Conservation (phyloP, 2,329 filamentous ascomycete genomes). For the Cladosporium sp. region DNA sequence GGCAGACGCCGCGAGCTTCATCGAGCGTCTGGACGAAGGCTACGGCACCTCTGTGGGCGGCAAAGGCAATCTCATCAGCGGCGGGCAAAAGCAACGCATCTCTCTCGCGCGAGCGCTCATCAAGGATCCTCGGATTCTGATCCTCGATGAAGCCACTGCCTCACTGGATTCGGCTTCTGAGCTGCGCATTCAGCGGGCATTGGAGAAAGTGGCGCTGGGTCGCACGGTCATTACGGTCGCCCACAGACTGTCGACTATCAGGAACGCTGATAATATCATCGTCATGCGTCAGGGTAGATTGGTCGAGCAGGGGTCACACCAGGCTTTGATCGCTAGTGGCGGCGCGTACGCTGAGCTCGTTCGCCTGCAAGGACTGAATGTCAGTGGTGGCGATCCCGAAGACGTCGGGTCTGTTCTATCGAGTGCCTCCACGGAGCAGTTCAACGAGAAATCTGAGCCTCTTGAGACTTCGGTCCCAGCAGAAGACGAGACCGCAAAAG, state of each 20-base stretch:
- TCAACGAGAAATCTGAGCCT: background rate
- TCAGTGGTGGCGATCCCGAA: background rate
- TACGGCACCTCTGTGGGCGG: constrained; percentile 53
- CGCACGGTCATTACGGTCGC: constrained; percentile 47
- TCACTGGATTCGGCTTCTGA: constrained; percentile 35
- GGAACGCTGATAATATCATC: constrained; percentile 44
- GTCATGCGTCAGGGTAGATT: constrained; percentile 45
- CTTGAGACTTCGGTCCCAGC: background rate
- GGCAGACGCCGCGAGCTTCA: constrained; percentile 47
- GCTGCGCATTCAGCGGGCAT: constrained; percentile 34
- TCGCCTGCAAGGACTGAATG: constrained; percentile 50
- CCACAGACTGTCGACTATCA: constrained; percentile 46
- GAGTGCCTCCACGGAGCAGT: background rate
- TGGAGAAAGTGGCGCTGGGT: constrained; percentile 42
- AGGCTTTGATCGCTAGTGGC: constrained; percentile 29
- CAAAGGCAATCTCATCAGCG: constrained; percentile 34
- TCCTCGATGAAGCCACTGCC: constrained; percentile 49
- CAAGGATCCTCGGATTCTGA: constrained; percentile 42
- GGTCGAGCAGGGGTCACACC: constrained; percentile 43
- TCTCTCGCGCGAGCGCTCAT: constrained; percentile 48
- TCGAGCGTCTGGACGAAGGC: constrained; percentile 54
- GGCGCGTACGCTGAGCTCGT: constrained; percentile 47
- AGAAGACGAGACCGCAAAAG: background rate
- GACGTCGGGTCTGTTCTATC: constrained; percentile 6
- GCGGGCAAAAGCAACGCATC: constrained; percentile 48